A percentile compares a stretch with the other conserved stretches of the same genome.
phyloP scores from a whole-genome alignment of 2,329 filamentous ascomycete genomes.

The Pyricularia sp. region DNA sequence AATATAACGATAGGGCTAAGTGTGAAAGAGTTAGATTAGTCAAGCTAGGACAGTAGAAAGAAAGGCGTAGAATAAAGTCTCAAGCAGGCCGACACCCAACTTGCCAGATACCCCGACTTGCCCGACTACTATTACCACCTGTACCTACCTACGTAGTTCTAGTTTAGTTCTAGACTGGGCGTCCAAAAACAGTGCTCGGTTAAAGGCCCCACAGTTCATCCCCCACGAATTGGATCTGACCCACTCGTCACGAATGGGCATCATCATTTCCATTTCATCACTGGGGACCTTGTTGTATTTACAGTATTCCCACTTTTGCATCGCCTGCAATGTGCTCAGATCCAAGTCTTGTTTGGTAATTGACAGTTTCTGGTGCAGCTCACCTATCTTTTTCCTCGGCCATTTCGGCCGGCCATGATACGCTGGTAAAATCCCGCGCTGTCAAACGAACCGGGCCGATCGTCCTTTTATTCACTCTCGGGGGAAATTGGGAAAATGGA shows the following conservation, averaged over 20 bases:
- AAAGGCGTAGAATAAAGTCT: not conserved
- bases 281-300: not conserved
- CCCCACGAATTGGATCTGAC: not conserved
- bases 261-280: not conserved
- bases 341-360: not conserved
- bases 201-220: not conserved
- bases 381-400: not conserved
- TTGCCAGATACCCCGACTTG: not conserved
- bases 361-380: not conserved
- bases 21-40: not conserved
- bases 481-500: not conserved
- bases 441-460: not conserved
- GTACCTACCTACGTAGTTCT: too few species aligned
- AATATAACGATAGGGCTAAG: not conserved
- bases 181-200: not conserved
- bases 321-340: not conserved
- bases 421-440: not conserved
- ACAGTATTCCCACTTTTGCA: not conserved
- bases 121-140: too few species aligned
- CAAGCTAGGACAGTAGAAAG: not conserved
- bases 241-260: not conserved
- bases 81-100: not conserved
- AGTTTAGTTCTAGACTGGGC: too few species aligned
- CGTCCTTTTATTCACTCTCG: not conserved
- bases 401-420: not conserved